phyloP scores from a whole-genome alignment of 2,329 filamentous ascomycete species.

The Zalaria sp. region DNA sequence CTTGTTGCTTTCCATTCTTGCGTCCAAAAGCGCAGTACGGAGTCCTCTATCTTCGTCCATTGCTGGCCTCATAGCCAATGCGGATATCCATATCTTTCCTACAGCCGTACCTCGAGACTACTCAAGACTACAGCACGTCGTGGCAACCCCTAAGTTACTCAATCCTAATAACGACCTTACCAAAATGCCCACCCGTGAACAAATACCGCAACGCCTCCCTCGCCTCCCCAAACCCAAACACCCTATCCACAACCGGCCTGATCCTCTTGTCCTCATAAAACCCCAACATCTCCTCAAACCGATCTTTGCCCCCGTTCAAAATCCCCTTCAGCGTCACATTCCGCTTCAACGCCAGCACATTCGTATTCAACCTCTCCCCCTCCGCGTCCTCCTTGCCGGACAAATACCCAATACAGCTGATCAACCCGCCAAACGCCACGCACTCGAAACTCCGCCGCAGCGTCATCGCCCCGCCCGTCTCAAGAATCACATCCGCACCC shows the following conservation, averaged over 20 bases:
- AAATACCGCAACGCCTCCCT: conserved; percentile 28
- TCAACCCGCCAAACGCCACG: conserved; percentile 25
- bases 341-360: conserved; percentile 37
- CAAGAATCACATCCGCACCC: conserved; percentile 36
- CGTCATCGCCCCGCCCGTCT: conserved; percentile 37
- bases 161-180: conserved; percentile 25
- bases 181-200: conserved; percentile 29
- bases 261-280: conserved; percentile 29
- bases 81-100: no score
- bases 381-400: conserved; percentile 41
- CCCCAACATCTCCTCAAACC: conserved; percentile 29
- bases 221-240: conserved; percentile 26
- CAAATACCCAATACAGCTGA: conserved; percentile 32
- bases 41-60: no score
- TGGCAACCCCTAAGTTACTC: conserved; percentile 4
- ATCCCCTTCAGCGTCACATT: conserved; percentile 44
- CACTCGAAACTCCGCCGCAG: conserved; percentile 29
- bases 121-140: no score
- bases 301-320: conserved; percentile 46
- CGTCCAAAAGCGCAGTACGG: no score
- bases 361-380: conserved; percentile 44
- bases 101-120: no score
- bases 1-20: no score
- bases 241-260: conserved; percentile 25
- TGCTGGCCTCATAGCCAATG: no score